A percentile compares a stretch with the other conserved stretches of the same genome.
phyloP scores from a whole-genome alignment of 2,329 filamentous ascomycete species.

The Drechslera avenae region DNA sequence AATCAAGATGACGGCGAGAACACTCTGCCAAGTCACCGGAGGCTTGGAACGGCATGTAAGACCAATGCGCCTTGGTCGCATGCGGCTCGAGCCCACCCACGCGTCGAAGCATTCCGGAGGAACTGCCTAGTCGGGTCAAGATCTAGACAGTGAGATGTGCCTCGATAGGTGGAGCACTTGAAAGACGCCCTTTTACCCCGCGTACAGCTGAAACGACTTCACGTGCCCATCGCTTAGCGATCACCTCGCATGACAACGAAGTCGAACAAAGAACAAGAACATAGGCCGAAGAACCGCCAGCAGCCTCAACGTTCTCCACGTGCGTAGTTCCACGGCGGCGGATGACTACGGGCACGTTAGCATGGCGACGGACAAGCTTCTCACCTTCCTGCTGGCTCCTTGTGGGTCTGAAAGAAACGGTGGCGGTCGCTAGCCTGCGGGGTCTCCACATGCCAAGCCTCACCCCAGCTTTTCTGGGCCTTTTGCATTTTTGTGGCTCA shows the following conservation, averaged over 20 bases:
- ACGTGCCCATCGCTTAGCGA: constrained; percentile 8
- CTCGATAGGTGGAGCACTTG: constrained; percentile 5
- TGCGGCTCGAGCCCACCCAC: constrained; percentile 9
- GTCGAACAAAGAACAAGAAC: constrained; percentile 15
- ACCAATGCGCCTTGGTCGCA: constrained; percentile 5
- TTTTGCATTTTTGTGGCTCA: constrained; percentile 16
- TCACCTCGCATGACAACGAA: constrained; percentile 7
- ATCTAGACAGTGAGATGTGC: neutral
- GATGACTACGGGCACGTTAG: constrained; percentile 14
- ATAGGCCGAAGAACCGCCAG: constrained; percentile 5
- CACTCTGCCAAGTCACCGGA: constrained; percentile 8
- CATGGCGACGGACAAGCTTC: constrained; percentile 7
- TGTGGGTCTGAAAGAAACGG: constrained; percentile 15
- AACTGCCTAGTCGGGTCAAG: constrained; percentile 10
- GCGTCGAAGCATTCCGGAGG: constrained; percentile 6
- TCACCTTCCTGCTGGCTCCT: constrained; percentile 18
- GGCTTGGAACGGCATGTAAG: constrained; percentile 9
- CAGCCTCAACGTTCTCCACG: constrained; percentile 9
- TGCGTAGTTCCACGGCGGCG: constrained; percentile 9
- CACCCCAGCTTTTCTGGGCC: constrained; percentile 24
- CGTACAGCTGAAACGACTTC: constrained; percentile 8
- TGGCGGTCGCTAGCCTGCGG: constrained; percentile 27
- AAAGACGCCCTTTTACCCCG: constrained; percentile 9
- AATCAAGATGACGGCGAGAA: constrained; percentile 4
- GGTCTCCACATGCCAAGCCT: constrained; percentile 38